A percentile compares a stretch with the other conserved stretches of the same genome.
These are phyloP conservation scores for Paradendryphiella salina DNA, from an alignment of 2,329 filamentous ascomycete genomes.

Conservation along the genomic window DNA sequence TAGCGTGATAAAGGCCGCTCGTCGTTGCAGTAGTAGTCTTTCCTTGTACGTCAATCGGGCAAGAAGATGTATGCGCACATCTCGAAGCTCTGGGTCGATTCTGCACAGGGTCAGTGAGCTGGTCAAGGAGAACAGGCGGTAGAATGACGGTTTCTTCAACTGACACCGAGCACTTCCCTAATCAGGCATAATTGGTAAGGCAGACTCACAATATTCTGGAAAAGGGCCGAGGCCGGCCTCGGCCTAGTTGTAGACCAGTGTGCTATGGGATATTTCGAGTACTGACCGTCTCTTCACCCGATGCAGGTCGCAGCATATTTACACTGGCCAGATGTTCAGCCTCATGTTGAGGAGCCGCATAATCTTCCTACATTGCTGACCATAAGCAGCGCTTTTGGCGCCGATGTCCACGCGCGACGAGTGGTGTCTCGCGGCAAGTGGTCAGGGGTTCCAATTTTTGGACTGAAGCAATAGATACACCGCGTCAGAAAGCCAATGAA, in stretches of 20 bases:
- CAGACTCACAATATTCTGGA: not conserved
- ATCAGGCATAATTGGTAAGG: not conserved
- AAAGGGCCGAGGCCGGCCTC: not conserved
- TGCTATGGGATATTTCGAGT: not conserved
- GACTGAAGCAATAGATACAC: not conserved
- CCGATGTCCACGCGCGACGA: not conserved
- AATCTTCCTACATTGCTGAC: not conserved
- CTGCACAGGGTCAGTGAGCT: not conserved
- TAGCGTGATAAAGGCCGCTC: not conserved
- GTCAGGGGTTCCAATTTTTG: not conserved
- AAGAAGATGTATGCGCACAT: not conserved
- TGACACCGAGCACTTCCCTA: not conserved
- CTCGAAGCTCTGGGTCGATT: not conserved
- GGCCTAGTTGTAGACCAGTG: not conserved
- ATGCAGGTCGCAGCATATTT: slow-evolving; percentile 2
- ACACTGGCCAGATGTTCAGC: not conserved
- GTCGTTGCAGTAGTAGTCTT: not conserved
- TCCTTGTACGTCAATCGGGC: too few relatives aligned
- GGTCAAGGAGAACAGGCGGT: not conserved
- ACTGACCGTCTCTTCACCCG: not conserved
- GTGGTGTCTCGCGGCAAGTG: not conserved
- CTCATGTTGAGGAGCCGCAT: not conserved
- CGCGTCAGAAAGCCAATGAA: not conserved
- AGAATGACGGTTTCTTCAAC: not conserved
- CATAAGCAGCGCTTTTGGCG: not conserved